These are phyloP conservation scores for Tylopilus intermedius DNA, from an alignment of 768 basidiomycete genomes.

Conservation along the genomic window DNA sequence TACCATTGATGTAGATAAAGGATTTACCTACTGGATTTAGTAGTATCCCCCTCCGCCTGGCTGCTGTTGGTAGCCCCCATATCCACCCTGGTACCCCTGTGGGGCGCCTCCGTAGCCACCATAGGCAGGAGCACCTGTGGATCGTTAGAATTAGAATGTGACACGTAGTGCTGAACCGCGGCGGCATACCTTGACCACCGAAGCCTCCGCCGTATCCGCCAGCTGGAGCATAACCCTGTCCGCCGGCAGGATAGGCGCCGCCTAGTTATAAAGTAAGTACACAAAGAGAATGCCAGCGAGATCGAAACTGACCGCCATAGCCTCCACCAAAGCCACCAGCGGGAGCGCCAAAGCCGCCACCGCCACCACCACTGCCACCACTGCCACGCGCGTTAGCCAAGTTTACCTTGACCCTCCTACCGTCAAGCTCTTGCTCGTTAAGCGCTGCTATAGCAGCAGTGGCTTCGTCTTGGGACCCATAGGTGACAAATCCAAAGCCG, in stretches of 20 bases:
- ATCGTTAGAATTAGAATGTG: not conserved
- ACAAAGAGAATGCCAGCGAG: not conserved
- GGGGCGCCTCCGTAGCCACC: slow-evolving; percentile 12
- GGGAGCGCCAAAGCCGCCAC: slow-evolving; percentile 34
- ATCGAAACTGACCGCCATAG: slow-evolving; percentile 17
- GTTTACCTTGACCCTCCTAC: slow-evolving; percentile 86
- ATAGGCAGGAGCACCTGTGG: slow-evolving; percentile 3
- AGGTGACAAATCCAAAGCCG: slow-evolving; percentile 96
- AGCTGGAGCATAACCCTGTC: slow-evolving; percentile 21
- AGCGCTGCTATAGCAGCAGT: slow-evolving; percentile 67
- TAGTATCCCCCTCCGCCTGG: slow-evolving; percentile 25
- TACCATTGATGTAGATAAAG: too few species aligned
- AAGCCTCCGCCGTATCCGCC: slow-evolving; percentile 21
- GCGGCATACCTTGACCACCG: slow-evolving; percentile 10
- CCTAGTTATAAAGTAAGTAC: slow-evolving; percentile 20
- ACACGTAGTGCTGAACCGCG: not conserved
- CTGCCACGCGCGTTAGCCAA: slow-evolving; percentile 69
- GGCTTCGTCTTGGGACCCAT: slow-evolving; percentile 57
- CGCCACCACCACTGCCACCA: slow-evolving; percentile 36
- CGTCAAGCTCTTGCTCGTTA: slow-evolving; percentile 92
- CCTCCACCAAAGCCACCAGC: slow-evolving; percentile 30
- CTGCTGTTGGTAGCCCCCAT: slow-evolving; percentile 25
- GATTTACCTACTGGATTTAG: slow-evolving; percentile 9
- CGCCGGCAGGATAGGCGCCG: slow-evolving; percentile 26
- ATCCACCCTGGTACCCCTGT: slow-evolving; percentile 24